These are phyloP conservation scores for Lodderomyces beijingensis DNA, from an alignment of 1,139 yeast genomes.

Conservation along the genomic window DNA sequence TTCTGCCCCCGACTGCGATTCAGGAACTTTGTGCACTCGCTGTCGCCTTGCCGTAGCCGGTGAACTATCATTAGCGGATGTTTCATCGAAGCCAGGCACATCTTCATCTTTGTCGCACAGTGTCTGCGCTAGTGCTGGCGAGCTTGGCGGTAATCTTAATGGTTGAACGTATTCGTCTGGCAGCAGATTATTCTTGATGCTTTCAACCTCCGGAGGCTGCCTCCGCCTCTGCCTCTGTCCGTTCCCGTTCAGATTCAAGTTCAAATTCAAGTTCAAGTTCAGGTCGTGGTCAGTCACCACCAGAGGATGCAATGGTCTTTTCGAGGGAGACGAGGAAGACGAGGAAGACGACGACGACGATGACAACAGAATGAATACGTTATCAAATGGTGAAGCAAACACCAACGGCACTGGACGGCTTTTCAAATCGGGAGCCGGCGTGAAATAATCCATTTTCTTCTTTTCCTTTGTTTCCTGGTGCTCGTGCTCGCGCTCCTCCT, in stretches of 20 bases:
- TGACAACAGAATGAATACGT: conserved; percentile 3
- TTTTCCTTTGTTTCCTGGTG: not conserved
- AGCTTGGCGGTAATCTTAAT: conserved; percentile 5
- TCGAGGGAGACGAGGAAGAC: conserved; percentile 9
- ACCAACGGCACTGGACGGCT: conserved; percentile 11
- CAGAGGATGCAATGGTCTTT: conserved; percentile 7
- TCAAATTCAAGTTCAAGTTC: not conserved
- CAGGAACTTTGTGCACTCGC: conserved; percentile 9
- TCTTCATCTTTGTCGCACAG: not conserved
- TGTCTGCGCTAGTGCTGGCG: conserved; percentile 3
- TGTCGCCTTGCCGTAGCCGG: conserved; percentile 8
- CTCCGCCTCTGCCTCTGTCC: conserved; percentile 1
- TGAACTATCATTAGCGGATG: conserved; percentile 4
- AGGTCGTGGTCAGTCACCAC: conserved; percentile 3
- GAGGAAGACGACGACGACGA: conserved; percentile 10
- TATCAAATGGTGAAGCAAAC: conserved; percentile 13
- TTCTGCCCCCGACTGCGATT: conserved; percentile 10
- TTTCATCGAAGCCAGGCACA: not conserved
- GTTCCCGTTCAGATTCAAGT: not conserved
- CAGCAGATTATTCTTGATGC: not conserved
- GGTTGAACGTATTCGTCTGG: no score
- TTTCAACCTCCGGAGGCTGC: conserved; percentile 2
- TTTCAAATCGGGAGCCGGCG: conserved; percentile 6
- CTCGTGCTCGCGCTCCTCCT: no score
- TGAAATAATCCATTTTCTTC: not conserved